Evolutionary conservation across 2,329 filamentous ascomycete species (phyloP).

Genomic region (Lecanicillium sp.): DNA sequence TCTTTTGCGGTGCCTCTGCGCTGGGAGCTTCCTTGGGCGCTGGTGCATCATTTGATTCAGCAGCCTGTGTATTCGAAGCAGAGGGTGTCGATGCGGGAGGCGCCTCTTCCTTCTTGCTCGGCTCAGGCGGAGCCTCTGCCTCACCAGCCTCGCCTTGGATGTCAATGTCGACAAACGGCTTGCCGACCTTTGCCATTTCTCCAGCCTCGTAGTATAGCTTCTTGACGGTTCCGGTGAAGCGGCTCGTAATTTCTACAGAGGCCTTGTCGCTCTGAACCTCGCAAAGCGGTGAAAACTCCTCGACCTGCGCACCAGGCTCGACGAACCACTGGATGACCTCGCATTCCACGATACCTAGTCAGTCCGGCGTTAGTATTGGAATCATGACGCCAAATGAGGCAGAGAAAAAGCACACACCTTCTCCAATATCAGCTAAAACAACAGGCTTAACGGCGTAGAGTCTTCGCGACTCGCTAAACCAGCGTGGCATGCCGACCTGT

Average conservation of each 20-base stretch:
- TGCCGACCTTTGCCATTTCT: constrained; percentile 92
- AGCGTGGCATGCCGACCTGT: constrained; percentile 26
- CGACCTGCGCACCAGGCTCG: constrained; percentile 85
- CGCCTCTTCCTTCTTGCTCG: constrained; percentile 18
- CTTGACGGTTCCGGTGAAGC: constrained; percentile 92
- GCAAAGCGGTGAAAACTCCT: constrained; percentile 96
- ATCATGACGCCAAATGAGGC: background rate
- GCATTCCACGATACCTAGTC: constrained; percentile 92
- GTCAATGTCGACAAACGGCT: constrained; percentile 91
- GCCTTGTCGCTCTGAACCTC: constrained; percentile 99
- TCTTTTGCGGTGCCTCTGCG: no score
- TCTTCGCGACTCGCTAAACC: constrained; percentile 42
- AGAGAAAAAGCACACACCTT: constrained; percentile 45
- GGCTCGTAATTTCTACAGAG: constrained; percentile 81
- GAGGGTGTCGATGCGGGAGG: constrained; percentile 8
- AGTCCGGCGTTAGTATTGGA: background rate
- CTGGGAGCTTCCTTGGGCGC: constrained; percentile 16
- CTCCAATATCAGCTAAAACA: constrained; percentile 75
- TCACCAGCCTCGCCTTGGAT: constrained; percentile 66
- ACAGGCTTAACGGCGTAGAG: constrained; percentile 65
- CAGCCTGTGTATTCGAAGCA: constrained; percentile 8
- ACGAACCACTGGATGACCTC: constrained; percentile 99
- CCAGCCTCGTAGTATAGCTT: constrained; percentile 93
- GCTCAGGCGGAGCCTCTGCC: constrained; percentile 22
- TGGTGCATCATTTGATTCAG: constrained; percentile 3